Percentiles rank a stretch among this genome's conserved stretches.
Evolutionary conservation across 1,284 basidiomycete genomes (phyloP).

Genomic region (Rugosomyces carneus): DNA sequence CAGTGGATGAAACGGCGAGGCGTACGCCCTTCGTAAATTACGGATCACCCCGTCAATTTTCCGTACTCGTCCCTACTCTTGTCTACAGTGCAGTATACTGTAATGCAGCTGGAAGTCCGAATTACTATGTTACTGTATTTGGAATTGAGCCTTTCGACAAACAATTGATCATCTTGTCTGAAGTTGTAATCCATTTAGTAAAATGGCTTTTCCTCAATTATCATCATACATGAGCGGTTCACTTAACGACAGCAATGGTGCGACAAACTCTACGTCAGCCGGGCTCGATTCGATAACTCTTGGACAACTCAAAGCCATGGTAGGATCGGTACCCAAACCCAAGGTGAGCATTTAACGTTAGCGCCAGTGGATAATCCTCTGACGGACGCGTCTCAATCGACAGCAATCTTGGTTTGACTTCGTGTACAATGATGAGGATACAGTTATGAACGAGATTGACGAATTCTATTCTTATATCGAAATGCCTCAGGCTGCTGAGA

Average conservation of each 20-base stretch:
- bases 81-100: too few relatives aligned
- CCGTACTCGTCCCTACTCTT: too few relatives aligned
- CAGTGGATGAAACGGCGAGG: background rate
- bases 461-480: constrained; percentile 99
- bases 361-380: too few relatives aligned
- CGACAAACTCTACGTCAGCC: constrained; percentile 15
- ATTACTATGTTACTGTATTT: too few relatives aligned
- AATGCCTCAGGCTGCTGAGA: constrained; percentile 86
- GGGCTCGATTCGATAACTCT: constrained; percentile 73
- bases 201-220: constrained; percentile 24
- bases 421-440: constrained; percentile 92
- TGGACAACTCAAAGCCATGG: constrained; percentile 75
- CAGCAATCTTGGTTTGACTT: constrained; percentile 87
- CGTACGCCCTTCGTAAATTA: too few relatives aligned
- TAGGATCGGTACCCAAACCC: constrained; percentile 64
- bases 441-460: constrained; percentile 91
- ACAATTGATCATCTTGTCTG: background rate
- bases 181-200: background rate
- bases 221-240: constrained; percentile 21
- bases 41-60: too few relatives aligned
- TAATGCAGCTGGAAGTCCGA: too few relatives aligned
- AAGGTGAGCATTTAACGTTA: too few relatives aligned
- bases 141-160: background rate
- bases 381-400: constrained; percentile 17
- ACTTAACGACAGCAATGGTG: constrained; percentile 18